Evolutionary conservation across 2,329 filamentous ascomycete genomes (phyloP).

Genomic region (Colletotrichum sp.): DNA sequence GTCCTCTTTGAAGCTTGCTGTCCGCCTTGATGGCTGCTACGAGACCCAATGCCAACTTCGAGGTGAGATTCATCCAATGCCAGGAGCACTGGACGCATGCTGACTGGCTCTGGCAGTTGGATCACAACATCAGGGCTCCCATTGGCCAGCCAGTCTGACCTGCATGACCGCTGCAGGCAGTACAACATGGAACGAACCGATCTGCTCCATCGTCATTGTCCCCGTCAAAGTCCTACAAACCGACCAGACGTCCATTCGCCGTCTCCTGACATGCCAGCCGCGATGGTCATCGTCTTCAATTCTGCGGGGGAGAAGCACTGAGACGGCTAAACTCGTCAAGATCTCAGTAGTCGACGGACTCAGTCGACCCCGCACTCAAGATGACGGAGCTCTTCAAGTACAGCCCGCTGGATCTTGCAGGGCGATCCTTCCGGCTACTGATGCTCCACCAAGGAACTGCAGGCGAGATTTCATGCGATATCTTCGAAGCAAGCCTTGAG

Average conservation of each 20-base stretch:
- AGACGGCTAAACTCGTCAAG: background rate
- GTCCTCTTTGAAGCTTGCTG: background rate
- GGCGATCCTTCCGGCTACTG: background rate
- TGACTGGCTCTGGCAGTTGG: background rate
- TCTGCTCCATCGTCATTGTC: background rate
- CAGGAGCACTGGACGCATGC: background rate
- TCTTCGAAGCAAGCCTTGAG: background rate
- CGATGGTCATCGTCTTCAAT: background rate
- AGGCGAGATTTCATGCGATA: background rate
- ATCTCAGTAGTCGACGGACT: background rate
- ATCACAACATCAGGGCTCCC: background rate
- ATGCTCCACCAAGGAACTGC: background rate
- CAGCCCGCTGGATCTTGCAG: background rate
- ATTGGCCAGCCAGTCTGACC: background rate
- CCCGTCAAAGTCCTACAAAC: rapidly evolving
- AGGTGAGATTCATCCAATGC: background rate
- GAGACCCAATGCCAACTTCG: background rate
- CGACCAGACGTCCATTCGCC: background rate
- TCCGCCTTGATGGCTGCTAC: background rate
- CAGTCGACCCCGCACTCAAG: background rate
- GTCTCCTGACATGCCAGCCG: background rate
- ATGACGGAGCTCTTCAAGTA: background rate
- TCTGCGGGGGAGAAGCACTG: background rate
- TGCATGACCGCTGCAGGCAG: background rate
- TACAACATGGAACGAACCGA: background rate